Conservation (phyloP, 2,329 filamentous ascomycete genomes). For the Pseudogymnoascus sp. region DNA sequence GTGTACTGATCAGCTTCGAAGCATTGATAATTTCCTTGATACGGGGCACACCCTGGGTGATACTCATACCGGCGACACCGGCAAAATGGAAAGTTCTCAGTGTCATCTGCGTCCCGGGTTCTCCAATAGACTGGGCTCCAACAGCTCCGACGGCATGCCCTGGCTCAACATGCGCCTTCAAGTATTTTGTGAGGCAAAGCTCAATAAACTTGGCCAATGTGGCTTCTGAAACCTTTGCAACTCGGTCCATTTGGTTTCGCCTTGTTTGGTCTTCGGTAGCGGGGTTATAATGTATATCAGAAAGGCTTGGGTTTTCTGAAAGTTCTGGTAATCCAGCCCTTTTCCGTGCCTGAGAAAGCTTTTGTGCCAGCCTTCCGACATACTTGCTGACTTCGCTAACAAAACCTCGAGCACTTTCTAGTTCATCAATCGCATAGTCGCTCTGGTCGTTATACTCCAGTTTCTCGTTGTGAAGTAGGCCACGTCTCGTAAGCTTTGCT, state of each 20-base stretch:
- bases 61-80: conserved; percentile 98
- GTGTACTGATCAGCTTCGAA: conserved; percentile 86
- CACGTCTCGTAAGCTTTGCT: conserved; percentile 50
- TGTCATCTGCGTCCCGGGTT: conserved; percentile 98
- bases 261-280: conserved; percentile 23
- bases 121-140: conserved; percentile 94
- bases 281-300: conserved; percentile 24
- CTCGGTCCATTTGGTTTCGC: conserved; percentile 46
- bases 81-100: conserved; percentile 99
- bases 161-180: conserved; percentile 83
- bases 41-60: conserved; percentile 96
- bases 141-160: conserved; percentile 94
- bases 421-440: conserved; percentile 63
- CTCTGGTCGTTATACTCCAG: conserved; percentile 63
- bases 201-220: conserved; percentile 70
- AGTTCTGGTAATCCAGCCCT: conserved; percentile 42
- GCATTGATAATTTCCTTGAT: conserved; percentile 99
- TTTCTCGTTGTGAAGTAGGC: conserved; percentile 50
- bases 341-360: conserved; percentile 46
- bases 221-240: conserved; percentile 71
- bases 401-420: conserved; percentile 77
- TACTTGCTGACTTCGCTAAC: conserved; percentile 69
- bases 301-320: conserved; percentile 28
- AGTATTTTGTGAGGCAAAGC: conserved; percentile 81
- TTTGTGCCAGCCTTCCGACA: conserved; percentile 54